These are phyloP conservation scores for Halophytophthora polymorphica DNA, from an alignment of 352 stramenopile genomes.

Conservation along the genomic window DNA sequence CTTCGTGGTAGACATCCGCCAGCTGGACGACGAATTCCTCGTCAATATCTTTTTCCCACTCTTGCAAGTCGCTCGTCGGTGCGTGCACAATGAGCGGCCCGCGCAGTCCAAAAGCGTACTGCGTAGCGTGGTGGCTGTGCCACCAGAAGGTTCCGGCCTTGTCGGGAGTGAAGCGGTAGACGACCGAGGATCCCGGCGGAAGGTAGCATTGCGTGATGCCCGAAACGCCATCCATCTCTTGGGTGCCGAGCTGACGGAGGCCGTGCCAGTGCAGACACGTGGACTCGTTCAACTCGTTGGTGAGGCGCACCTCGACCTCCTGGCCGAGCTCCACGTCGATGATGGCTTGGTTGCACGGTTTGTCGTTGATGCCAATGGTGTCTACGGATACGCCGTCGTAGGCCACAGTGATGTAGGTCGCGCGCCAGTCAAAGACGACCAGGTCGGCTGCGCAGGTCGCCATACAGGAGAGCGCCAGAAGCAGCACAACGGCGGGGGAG, in stretches of 20 bases:
- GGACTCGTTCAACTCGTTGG: conserved; percentile 18
- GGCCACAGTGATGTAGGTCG: conserved; percentile 16
- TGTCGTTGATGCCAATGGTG: conserved; percentile 25
- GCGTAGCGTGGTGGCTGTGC: conserved; percentile 26
- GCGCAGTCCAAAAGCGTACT: conserved; percentile 32
- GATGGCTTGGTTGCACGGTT: conserved; percentile 2
- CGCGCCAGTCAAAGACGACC: conserved; percentile 24
- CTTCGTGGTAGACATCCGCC: conserved; percentile 29
- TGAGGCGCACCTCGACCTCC: conserved; percentile 19
- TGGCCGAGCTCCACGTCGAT: conserved; percentile 25
- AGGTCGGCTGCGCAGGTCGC: neutral
- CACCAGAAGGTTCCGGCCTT: conserved; percentile 30
- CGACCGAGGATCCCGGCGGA: conserved; percentile 5
- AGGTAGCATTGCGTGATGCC: conserved; percentile 32
- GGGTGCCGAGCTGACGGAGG: conserved; percentile 24
- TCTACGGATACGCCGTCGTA: conserved; percentile 20
- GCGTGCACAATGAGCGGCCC: conserved; percentile 26
- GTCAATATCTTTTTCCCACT: conserved; percentile 16
- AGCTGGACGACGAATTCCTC: conserved; percentile 25
- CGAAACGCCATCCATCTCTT: conserved; percentile 35
- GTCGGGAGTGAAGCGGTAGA: conserved; percentile 30
- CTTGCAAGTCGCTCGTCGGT: conserved; percentile 3
- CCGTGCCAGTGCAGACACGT: conserved; percentile 36
- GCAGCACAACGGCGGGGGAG: conserved; percentile 7
- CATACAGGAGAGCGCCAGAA: neutral